A percentile compares a stretch with the other conserved stretches of the same genome.
These are phyloP conservation scores for Metschnikowia colocasiae DNA, from an alignment of 805 yeast genomes.

Conservation along the genomic window DNA sequence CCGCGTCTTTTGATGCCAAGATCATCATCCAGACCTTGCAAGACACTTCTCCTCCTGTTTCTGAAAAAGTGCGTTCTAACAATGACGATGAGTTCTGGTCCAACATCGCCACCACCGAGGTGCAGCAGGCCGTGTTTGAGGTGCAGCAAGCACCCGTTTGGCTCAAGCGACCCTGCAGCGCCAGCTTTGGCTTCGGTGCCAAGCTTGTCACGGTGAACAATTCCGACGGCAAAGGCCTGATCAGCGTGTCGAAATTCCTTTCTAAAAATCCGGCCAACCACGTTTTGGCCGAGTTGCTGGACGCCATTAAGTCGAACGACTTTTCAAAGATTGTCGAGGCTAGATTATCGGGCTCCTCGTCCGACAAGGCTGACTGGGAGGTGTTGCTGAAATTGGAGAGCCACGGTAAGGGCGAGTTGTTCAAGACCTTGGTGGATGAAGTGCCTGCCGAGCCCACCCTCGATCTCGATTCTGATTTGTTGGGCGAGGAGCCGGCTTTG, in stretches of 20 bases:
- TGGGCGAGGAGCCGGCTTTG: neutral
- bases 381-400: conserved; percentile 50
- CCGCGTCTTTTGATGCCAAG: conserved; percentile 84
- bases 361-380: conserved; percentile 62
- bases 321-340: conserved; percentile 52
- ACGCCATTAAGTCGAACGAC: conserved; percentile 56
- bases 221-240: conserved; percentile 37
- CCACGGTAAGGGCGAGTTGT: conserved; percentile 48
- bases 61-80: conserved; percentile 39
- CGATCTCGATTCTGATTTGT: conserved; percentile 1
- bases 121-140: conserved; percentile 68
- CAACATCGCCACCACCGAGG: conserved; percentile 61
- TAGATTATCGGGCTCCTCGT: conserved; percentile 38
- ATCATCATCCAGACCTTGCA: conserved; percentile 81
- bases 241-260: conserved; percentile 42
- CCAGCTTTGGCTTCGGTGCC: conserved; percentile 91
- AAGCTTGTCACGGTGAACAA: conserved; percentile 60
- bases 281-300: conserved; percentile 32
- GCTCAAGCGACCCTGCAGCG: conserved; percentile 72
- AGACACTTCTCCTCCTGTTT: conserved; percentile 65
- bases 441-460: neutral
- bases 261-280: conserved; percentile 36
- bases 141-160: conserved; percentile 84
- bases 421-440: conserved; percentile 32
- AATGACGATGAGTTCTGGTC: conserved; percentile 86